These are phyloP conservation scores for Wickerhamiella vanderwaltii DNA, from an alignment of 805 yeast species.

Conservation along the genomic window DNA sequence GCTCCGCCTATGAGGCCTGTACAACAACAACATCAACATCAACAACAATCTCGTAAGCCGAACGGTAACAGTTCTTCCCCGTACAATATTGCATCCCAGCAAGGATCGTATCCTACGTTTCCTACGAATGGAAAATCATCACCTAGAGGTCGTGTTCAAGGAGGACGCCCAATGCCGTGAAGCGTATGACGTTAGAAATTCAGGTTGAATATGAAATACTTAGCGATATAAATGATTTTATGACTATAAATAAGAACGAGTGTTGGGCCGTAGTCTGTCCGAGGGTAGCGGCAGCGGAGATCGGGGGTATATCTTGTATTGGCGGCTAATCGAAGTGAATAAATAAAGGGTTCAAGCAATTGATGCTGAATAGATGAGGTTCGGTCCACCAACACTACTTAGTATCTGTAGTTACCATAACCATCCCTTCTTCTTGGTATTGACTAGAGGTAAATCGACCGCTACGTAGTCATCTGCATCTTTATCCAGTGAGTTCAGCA, in stretches of 20 bases:
- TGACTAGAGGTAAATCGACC: too few relatives aligned
- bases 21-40: background rate
- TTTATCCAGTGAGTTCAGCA: constrained; percentile 15
- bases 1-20: constrained; percentile 8
- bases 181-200: background rate
- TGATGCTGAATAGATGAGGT: too few relatives aligned
- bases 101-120: constrained; percentile 4
- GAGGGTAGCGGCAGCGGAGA: too few relatives aligned
- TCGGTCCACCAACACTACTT: too few relatives aligned
- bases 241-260: too few relatives aligned
- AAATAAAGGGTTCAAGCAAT: too few relatives aligned
- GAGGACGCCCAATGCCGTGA: constrained; percentile 10
- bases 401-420: too few relatives aligned
- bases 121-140: background rate
- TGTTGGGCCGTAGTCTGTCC: too few relatives aligned
- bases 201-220: too few relatives aligned
- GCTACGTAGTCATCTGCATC: constrained; percentile 5
- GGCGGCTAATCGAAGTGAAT: background rate
- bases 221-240: too few relatives aligned
- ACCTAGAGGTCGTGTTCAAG: constrained; percentile 4
- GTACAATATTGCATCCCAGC: constrained; percentile 1
- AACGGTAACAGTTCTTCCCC: constrained; percentile 1
- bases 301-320: too few relatives aligned
- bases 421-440: too few relatives aligned
- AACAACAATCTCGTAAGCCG: background rate